Evolutionary conservation across 495 filamentous ascomycete genomes (phyloP).

Genomic region (Xylaria telfairii): DNA sequence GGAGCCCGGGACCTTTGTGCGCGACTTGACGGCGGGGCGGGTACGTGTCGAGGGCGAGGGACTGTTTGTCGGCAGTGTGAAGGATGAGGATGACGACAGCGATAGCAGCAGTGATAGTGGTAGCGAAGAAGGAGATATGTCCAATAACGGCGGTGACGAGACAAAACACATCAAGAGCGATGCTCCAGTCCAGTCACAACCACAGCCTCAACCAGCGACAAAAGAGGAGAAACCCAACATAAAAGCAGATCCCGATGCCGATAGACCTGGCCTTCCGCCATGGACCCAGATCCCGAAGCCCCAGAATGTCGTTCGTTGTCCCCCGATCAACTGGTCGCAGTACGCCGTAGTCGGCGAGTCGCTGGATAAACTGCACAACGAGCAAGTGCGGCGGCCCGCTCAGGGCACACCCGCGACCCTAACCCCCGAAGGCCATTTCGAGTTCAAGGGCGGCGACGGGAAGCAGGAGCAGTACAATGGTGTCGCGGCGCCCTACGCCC

Average conservation of each 20-base stretch:
- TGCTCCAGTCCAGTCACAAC: not conserved
- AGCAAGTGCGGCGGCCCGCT: slow-evolving; percentile 70
- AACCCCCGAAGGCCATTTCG: slow-evolving; percentile 45
- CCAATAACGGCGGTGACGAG: slow-evolving; percentile 1
- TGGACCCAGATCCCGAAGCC: slow-evolving; percentile 67
- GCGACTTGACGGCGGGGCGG: slow-evolving; percentile 63
- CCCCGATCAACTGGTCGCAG: slow-evolving; percentile 88
- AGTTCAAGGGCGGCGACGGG: slow-evolving; percentile 51
- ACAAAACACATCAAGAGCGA: slow-evolving; percentile 22
- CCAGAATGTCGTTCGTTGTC: slow-evolving; percentile 84
- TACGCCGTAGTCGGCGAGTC: slow-evolving; percentile 83
- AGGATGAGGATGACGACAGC: slow-evolving; percentile 42
- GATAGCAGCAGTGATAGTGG: slow-evolving; percentile 21
- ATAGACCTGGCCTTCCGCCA: slow-evolving; percentile 13
- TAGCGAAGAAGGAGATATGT: slow-evolving; percentile 29
- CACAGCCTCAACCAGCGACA: slow-evolving; percentile 1
- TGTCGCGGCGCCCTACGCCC: slow-evolving; percentile 77
- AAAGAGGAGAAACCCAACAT: slow-evolving; percentile 5
- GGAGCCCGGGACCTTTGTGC: slow-evolving; percentile 72
- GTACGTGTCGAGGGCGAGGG: slow-evolving; percentile 46
- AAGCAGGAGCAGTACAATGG: slow-evolving; percentile 48
- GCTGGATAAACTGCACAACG: slow-evolving; percentile 81
- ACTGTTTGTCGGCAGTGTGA: slow-evolving; percentile 26
- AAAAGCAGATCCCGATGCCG: slow-evolving; percentile 12
- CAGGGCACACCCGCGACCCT: slow-evolving; percentile 58